Conservation (phyloP, 2,329 filamentous ascomycete species). For the Aureobasidium sp. region DNA sequence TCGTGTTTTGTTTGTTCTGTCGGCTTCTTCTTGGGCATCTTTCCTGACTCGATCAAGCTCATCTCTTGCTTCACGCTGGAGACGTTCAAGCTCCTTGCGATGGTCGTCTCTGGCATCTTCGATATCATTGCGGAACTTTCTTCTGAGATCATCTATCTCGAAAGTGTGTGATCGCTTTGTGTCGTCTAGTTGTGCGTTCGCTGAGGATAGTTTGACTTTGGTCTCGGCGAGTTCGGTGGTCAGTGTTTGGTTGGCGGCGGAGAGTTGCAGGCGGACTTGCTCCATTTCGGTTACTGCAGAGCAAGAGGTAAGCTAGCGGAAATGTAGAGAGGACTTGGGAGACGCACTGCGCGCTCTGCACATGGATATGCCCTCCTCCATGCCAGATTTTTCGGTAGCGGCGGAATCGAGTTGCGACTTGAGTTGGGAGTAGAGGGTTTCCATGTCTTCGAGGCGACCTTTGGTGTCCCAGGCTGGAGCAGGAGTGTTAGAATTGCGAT, state of each 20-base stretch:
- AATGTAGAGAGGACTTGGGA: not conserved
- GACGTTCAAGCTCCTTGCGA: conserved; percentile 50
- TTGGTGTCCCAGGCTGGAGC: conserved; percentile 72
- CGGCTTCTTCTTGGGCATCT: conserved; percentile 47
- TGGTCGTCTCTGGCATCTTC: conserved; percentile 50
- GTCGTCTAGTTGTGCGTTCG: conserved; percentile 46
- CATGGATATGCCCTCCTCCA: conserved; percentile 67
- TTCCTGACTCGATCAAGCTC: conserved; percentile 37
- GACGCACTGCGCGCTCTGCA: conserved; percentile 67
- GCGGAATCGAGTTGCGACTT: conserved; percentile 66
- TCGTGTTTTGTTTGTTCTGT: conserved; percentile 54
- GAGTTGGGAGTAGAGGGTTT: conserved; percentile 64
- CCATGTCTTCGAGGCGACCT: conserved; percentile 67
- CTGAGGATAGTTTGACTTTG: conserved; percentile 45
- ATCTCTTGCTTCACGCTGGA: conserved; percentile 45
- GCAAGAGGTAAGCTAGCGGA: conserved; percentile 1
- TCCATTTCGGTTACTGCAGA: conserved; percentile 52
- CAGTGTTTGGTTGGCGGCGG: conserved; percentile 48
- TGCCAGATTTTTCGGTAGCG: conserved; percentile 57
- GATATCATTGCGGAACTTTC: conserved; percentile 50
- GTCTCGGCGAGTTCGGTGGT: conserved; percentile 62
- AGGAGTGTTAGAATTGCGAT: conserved; percentile 65
- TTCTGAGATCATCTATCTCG: conserved; percentile 45
- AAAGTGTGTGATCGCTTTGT: conserved; percentile 46
- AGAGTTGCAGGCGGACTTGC: conserved; percentile 43